These are phyloP conservation scores for Tieghemiomyces parasiticus DNA, from an alignment of 192 early-diverging fungal species.

Conservation along the genomic window DNA sequence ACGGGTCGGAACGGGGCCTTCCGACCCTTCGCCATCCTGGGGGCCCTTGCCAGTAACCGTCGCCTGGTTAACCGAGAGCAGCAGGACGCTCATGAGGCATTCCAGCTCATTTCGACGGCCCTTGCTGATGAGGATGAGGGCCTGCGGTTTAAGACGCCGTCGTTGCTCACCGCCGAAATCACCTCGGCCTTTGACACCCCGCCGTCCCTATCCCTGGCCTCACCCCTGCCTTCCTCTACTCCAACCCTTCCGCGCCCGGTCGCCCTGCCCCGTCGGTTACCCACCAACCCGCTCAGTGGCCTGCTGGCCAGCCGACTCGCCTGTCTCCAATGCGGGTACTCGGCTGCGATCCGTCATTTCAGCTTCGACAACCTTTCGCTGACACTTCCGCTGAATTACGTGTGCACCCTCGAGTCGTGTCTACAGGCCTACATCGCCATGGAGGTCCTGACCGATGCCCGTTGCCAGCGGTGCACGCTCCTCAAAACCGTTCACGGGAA, in stretches of 20 bases:
- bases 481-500: constrained; percentile 25
- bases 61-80: constrained; percentile 52
- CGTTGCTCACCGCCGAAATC: not conserved
- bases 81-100: constrained; percentile 83
- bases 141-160: not conserved
- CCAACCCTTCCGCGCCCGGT: not conserved
- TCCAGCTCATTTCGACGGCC: constrained; percentile 60
- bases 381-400: constrained; percentile 34
- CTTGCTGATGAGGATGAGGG: constrained; percentile 43
- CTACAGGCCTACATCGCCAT: constrained; percentile 43
- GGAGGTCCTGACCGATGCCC: constrained; percentile 48
- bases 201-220: too few species aligned
- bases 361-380: constrained; percentile 58
- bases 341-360: constrained; percentile 55
- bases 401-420: constrained; percentile 45
- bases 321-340: constrained; percentile 55
- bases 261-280: not conserved
- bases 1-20: constrained; percentile 31
- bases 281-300: constrained; percentile 24
- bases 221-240: too few species aligned
- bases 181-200: not conserved
- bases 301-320: constrained; percentile 53
- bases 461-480: constrained; percentile 46
- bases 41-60: constrained; percentile 37
- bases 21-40: constrained; percentile 42